Evolutionary conservation across 2,329 filamentous ascomycete genomes (phyloP).

Genomic region (Pseudogymnoascus pannorum): DNA sequence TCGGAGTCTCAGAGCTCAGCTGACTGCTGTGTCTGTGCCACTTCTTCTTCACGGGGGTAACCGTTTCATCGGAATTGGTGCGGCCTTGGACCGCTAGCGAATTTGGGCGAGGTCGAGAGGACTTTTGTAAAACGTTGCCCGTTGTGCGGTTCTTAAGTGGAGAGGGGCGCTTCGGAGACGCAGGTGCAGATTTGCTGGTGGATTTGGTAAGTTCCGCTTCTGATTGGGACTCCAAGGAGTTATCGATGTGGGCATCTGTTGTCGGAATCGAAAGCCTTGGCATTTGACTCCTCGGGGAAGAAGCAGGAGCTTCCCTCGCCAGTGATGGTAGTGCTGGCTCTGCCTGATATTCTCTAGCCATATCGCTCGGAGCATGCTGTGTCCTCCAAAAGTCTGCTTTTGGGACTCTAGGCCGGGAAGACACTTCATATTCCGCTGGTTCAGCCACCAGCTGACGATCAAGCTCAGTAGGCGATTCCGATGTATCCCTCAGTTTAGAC

Average conservation of each 20-base stretch:
- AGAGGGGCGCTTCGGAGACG: not conserved
- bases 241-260: not conserved
- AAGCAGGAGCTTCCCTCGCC: not conserved
- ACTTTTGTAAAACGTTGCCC: not conserved
- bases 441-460: not conserved
- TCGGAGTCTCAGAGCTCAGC: not conserved
- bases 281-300: not conserved
- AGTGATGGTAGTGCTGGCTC: not conserved
- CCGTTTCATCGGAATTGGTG: not conserved
- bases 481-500: not conserved
- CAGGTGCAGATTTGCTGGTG: not conserved
- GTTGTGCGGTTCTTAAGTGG: not conserved
- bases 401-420: not conserved
- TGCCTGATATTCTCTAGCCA: not conserved
- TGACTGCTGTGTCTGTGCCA: not conserved
- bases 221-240: not conserved
- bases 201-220: not conserved
- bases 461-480: not conserved
- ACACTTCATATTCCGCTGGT: not conserved
- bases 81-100: not conserved
- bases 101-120: not conserved
- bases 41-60: not conserved
- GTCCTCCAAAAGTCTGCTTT: not conserved
- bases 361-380: not conserved
- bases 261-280: not conserved